Conservation (phyloP, 1,139 yeast genomes). For the Tardiomyces blankii region DNA sequence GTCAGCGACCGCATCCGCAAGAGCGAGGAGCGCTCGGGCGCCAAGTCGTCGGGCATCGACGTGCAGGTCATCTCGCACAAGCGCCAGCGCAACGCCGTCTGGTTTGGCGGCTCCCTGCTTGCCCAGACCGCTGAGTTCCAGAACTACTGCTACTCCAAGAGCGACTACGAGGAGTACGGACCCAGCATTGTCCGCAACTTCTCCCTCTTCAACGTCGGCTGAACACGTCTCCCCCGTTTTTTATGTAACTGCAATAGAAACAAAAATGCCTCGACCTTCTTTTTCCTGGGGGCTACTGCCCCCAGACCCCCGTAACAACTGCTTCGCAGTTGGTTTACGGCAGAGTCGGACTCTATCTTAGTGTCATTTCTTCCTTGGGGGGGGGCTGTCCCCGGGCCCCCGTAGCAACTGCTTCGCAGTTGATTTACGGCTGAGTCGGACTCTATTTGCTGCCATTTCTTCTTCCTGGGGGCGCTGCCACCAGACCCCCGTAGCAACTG, state of each 20-base stretch:
- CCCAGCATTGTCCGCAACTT: constrained; percentile 96
- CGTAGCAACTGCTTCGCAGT: too few relatives aligned
- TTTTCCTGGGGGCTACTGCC: too few relatives aligned
- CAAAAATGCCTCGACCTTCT: too few relatives aligned
- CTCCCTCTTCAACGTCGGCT: constrained; percentile 85
- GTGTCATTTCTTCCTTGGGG: too few relatives aligned
- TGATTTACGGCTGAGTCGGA: too few relatives aligned
- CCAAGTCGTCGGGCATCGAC: constrained; percentile 88
- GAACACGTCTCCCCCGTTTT: neutral
- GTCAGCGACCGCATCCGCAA: constrained; percentile 82
- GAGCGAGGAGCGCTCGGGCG: constrained; percentile 64
- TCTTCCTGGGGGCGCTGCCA: too few relatives aligned
- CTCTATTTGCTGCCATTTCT: too few relatives aligned
- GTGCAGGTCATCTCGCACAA: constrained; percentile 96
- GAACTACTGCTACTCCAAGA: constrained; percentile 92
- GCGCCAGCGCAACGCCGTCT: constrained; percentile 96
- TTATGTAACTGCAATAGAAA: neutral
- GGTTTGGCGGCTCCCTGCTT: constrained; percentile 97
- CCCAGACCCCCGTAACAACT: too few relatives aligned
- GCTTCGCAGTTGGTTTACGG: too few relatives aligned
- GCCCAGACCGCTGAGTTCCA: constrained; percentile 97
- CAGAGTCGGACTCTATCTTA: too few relatives aligned
- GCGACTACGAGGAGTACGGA: constrained; percentile 95
- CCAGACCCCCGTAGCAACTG: too few relatives aligned
- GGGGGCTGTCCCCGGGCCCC: too few relatives aligned